Evolutionary conservation across 257 asterid genomes (phyloP).

Genomic region (Scutellaria baicalensis): DNA sequence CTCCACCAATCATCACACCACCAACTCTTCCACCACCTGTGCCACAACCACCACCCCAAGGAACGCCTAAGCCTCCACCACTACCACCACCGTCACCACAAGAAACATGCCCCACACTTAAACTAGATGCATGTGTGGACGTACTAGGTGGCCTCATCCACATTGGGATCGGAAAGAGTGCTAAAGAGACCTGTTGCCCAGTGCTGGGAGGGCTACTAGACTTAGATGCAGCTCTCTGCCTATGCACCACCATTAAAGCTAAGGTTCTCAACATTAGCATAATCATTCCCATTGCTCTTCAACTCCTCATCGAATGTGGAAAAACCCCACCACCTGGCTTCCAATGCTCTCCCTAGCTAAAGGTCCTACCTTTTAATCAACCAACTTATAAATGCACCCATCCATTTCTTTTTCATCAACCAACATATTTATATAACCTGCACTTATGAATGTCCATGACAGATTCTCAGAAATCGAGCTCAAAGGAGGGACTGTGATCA

Average conservation of each 20-base stretch:
- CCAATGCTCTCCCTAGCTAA: conserved; percentile 40
- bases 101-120: conserved; percentile 44
- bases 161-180: conserved; percentile 48
- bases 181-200: conserved; percentile 48
- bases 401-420: not conserved
- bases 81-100: conserved; percentile 22
- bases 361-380: not conserved
- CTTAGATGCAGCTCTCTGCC: conserved; percentile 60
- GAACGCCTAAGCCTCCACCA: conserved; percentile 19
- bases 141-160: conserved; percentile 52
- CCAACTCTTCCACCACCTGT: conserved; percentile 10
- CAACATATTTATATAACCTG: not conserved
- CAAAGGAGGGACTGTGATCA: not conserved
- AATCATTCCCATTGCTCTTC: conserved; percentile 55
- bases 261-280: conserved; percentile 55
- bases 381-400: not conserved
- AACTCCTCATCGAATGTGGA: conserved; percentile 59
- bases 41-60: conserved; percentile 4
- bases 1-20: conserved; percentile 19
- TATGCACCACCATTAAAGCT: conserved; percentile 62
- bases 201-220: conserved; percentile 32
- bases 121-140: conserved; percentile 45
- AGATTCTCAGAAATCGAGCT: not conserved
- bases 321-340: conserved; percentile 60
- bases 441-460: not conserved